Conservation (phyloP, 106 monocot species). For the Chionographis japonica region DNA sequence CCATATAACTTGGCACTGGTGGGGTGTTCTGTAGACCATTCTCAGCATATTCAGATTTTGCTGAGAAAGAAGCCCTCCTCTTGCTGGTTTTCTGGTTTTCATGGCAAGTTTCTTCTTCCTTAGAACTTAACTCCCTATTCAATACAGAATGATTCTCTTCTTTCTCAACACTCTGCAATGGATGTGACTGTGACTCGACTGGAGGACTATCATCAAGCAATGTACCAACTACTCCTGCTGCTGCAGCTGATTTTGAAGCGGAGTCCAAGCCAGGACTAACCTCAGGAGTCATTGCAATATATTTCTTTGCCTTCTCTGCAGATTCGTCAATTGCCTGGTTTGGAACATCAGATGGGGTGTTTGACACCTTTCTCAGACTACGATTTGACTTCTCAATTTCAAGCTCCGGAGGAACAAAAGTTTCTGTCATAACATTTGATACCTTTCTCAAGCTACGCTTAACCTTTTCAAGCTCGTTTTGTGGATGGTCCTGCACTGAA, state of each 20-base stretch:
- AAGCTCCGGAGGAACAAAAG: slow-evolving; percentile 25
- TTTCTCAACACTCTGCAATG: slow-evolving; percentile 18
- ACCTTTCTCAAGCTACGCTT: slow-evolving; percentile 87
- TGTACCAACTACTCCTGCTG: slow-evolving; percentile 12
- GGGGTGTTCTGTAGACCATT: slow-evolving; percentile 50
- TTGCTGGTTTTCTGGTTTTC: slow-evolving; percentile 52
- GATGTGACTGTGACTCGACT: slow-evolving; percentile 17
- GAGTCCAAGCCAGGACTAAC: slow-evolving; percentile 18
- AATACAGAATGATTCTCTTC: slow-evolving; percentile 24
- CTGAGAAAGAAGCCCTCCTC: slow-evolving; percentile 72
- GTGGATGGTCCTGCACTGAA: slow-evolving; percentile 50
- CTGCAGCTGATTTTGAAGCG: slow-evolving; percentile 4
- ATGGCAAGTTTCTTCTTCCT: slow-evolving; percentile 39
- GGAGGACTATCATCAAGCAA: slow-evolving; percentile 7
- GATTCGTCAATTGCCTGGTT: slow-evolving; percentile 19
- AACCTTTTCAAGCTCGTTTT: slow-evolving; percentile 92
- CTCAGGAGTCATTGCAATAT: slow-evolving; percentile 15
- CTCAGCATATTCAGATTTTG: slow-evolving; percentile 51
- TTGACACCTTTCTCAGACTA: slow-evolving; percentile 21
- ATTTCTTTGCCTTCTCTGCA: slow-evolving; percentile 41
- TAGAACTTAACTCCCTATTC: slow-evolving; percentile 34
- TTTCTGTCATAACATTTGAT: slow-evolving; percentile 42
- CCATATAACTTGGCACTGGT: slow-evolving; percentile 79
- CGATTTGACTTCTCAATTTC: slow-evolving; percentile 34
- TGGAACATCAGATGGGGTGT: slow-evolving; percentile 17